Evolutionary conservation across 148 eudicot genomes (phyloP).

Genomic region (Agrostemma githago): DNA sequence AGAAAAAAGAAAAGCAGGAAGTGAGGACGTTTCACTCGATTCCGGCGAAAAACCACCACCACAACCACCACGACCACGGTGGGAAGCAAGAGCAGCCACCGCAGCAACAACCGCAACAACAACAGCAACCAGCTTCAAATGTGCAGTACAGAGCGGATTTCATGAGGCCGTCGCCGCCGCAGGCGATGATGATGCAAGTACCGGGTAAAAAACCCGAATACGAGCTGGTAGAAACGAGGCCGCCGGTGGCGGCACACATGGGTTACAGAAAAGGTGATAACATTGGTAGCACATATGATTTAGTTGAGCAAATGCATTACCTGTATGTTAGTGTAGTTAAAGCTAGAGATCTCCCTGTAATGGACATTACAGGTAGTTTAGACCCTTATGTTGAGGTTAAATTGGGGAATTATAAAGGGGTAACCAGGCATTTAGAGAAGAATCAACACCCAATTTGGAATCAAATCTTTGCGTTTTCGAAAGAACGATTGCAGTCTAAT

Average conservation of each 20-base stretch:
- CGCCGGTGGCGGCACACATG: constrained; percentile 85
- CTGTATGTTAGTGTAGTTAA: constrained; percentile 76
- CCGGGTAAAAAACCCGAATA: constrained; percentile 71
- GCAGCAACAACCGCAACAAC: constrained; percentile 16
- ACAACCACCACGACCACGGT: background rate
- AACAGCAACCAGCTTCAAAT: background rate
- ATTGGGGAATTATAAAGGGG: constrained; percentile 89
- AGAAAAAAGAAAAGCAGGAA: constrained; percentile 35
- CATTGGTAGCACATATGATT: constrained; percentile 69
- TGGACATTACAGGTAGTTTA: constrained; percentile 74
- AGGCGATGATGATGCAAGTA: constrained; percentile 67
- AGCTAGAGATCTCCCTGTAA: constrained; percentile 81
- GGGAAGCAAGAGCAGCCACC: constrained; percentile 4
- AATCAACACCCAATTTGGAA: constrained; percentile 78
- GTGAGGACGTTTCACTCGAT: constrained; percentile 65
- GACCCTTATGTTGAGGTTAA: constrained; percentile 96
- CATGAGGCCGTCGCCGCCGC: constrained; percentile 45
- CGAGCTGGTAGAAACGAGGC: constrained; percentile 73
- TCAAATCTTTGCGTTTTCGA: constrained; percentile 71
- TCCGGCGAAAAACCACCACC: constrained; percentile 31
- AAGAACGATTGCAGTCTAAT: constrained; percentile 59
- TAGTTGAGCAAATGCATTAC: constrained; percentile 82
- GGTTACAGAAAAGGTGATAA: constrained; percentile 71
- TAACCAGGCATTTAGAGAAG: constrained; percentile 73
- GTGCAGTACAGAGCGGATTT: constrained; percentile 46